These are phyloP conservation scores for Annona squamosa DNA, from an alignment of 164 flowering plant genomes.

Conservation along the genomic window DNA sequence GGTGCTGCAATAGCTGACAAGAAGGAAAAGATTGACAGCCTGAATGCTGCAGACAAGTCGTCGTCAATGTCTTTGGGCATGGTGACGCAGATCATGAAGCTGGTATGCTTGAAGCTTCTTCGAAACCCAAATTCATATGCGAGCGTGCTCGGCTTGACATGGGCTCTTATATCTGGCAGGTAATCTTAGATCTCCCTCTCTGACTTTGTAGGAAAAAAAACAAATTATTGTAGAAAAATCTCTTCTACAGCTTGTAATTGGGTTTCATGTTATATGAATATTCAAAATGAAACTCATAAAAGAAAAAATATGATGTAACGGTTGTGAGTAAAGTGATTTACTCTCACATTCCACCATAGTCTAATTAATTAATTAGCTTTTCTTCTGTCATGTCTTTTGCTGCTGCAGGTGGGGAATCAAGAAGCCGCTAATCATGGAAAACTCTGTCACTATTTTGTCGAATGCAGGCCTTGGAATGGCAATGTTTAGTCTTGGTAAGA, in stretches of 20 bases:
- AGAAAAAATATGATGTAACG: too few species aligned
- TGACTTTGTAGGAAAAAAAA: too few species aligned
- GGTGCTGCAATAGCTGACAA: not conserved
- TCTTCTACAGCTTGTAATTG: too few species aligned
- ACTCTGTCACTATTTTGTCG: conserved; percentile 32
- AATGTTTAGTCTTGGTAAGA: conserved; percentile 39
- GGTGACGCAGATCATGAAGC: conserved; percentile 21
- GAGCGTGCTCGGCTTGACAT: conserved; percentile 29
- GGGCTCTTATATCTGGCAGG: conserved; percentile 38
- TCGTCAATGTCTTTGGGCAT: conserved; percentile 14
- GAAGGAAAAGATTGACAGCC: not conserved
- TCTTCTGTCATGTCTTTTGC: not conserved
- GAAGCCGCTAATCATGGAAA: conserved; percentile 28
- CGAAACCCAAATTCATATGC: conserved; percentile 42
- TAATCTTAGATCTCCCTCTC: not conserved
- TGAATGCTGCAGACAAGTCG: not conserved
- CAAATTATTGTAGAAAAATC: too few species aligned
- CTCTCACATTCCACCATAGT: not conserved
- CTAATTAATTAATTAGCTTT: too few species aligned
- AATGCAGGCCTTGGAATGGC: conserved; percentile 44
- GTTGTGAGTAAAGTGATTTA: too few species aligned
- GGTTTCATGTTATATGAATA: too few species aligned
- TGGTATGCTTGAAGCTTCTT: conserved; percentile 32
- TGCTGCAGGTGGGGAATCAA: conserved; percentile 26
- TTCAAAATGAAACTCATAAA: too few species aligned